Evolutionary conservation across 2,329 filamentous ascomycete genomes (phyloP).

Genomic region (Helotiales sp.): DNA sequence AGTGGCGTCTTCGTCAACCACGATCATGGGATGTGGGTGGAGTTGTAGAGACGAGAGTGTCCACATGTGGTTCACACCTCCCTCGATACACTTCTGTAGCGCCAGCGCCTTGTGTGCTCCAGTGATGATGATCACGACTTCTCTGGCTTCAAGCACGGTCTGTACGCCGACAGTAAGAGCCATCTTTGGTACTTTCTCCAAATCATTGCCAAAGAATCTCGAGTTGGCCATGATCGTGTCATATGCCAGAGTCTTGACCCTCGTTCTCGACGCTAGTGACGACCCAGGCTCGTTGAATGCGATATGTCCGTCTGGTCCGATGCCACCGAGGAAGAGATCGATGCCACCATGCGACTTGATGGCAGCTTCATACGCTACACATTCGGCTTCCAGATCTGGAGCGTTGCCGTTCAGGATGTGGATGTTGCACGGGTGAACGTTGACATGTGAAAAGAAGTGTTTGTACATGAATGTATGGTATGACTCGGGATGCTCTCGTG

Average conservation of each 20-base stretch:
- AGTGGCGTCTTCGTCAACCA: conserved; percentile 81
- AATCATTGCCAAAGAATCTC: conserved; percentile 78
- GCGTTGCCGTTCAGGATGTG: conserved; percentile 86
- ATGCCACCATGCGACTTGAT: conserved; percentile 79
- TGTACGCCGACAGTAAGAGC: conserved; percentile 84
- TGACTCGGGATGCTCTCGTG: conserved; percentile 81
- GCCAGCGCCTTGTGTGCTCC: conserved; percentile 82
- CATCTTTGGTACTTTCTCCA: conserved; percentile 77
- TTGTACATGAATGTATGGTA: conserved; percentile 96
- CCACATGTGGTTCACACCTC: conserved; percentile 89
- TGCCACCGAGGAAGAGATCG: conserved; percentile 83
- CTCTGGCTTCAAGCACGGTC: conserved; percentile 79
- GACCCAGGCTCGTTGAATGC: conserved; percentile 91
- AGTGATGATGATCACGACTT: conserved; percentile 82
- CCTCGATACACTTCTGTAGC: conserved; percentile 79
- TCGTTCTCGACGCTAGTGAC: conserved; percentile 75
- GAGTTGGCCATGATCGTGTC: conserved; percentile 88
- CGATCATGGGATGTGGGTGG: conserved; percentile 80
- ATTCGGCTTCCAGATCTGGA: conserved; percentile 75
- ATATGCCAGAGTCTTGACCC: conserved; percentile 86
- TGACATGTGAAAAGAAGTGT: conserved; percentile 85
- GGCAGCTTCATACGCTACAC: conserved; percentile 77
- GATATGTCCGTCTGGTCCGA: conserved; percentile 86
- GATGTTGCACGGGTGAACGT: conserved; percentile 81
- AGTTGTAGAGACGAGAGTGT: conserved; percentile 81